Base-by-base conservation (phyloP, 1,139 yeast genomes). In the Groenewaldozyma auringiensis region DNA sequence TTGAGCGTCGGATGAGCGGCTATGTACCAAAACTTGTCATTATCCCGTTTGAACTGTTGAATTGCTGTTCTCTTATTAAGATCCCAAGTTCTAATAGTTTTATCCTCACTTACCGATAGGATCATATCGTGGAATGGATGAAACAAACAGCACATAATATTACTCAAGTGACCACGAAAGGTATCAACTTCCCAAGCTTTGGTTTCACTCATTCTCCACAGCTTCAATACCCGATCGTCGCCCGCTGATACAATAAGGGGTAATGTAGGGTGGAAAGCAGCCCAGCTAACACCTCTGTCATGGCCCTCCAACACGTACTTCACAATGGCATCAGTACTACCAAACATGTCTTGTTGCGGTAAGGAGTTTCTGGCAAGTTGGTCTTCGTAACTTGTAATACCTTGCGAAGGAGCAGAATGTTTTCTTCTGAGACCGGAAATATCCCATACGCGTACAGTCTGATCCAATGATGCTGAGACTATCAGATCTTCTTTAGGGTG, bases 141-240 rank as follows among this genome's bases (percentile, higher is more conserved):
- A 77, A 94, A 94, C 46, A 86, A 71, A 37, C 88, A 89, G 65
- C 94, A 75, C 48, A 89, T 80, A 47, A 92, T 95, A 61, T 87
- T 88, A 61, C 92, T 89, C 40, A 95, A 83, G 65, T 94, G 99
- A 46, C 98, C 98, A 61, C 98, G 79, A 67, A 96, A 92, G 38
- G 97, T 87, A 63, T 94, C 99, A 46, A 94, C 94, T 66, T 94
- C 98, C 97, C 98, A 94, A 29, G 98, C 98, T 68, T 89, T 88
- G 34, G 95, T 83, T 58, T 94, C 96, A 60, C 89, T 83, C 96
- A 89, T 88, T 67, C 98, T 79, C 98, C 98, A 94, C 56, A 94
- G 74, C 67, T 92, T 92, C 47, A 94, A 86, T 53, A 92, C 81
- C 56, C 98, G 78, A 65, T 94, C 98, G 64, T 94, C 99, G 63